phyloP scores from a whole-genome alignment of 352 stramenopile species.

The Phytopythium boreale region DNA sequence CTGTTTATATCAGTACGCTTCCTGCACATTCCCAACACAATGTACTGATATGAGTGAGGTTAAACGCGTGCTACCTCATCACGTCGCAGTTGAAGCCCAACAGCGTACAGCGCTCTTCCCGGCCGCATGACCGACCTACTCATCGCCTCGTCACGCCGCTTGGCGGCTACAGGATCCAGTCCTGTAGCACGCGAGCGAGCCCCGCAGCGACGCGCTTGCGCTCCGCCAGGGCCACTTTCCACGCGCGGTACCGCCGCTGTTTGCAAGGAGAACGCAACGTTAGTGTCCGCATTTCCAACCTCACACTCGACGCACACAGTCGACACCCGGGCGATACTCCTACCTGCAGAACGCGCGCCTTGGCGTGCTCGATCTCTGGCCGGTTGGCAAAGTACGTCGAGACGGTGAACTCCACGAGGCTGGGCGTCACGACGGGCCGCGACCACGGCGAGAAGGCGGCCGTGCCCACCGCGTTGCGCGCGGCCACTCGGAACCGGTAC shows the following conservation, averaged over 20 bases:
- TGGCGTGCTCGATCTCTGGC: constrained; percentile 44
- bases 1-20: background rate
- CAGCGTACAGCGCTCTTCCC: no score
- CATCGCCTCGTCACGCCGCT: background rate
- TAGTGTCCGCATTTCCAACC: background rate
- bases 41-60: background rate
- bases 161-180: background rate
- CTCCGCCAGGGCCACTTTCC: constrained; percentile 14
- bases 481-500: constrained; percentile 55
- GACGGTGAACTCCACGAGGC: constrained; percentile 70
- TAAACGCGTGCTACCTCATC: background rate
- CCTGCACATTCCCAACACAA: no score
- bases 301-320: background rate
- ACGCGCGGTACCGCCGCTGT: constrained; percentile 32
- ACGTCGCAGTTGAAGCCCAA: background rate
- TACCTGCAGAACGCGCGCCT: constrained; percentile 45
- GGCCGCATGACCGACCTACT: no score
- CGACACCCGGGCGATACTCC: no score
- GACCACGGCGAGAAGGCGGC: constrained; percentile 36
- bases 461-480: constrained; percentile 40
- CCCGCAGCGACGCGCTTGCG: constrained; percentile 11
- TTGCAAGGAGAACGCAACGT: background rate
- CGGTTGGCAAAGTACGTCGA: constrained; percentile 46
- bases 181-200: background rate
- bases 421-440: constrained; percentile 37